Base-by-base conservation (phyloP, 306 rosid genomes). In the Astragalus glycyphyllos region DNA sequence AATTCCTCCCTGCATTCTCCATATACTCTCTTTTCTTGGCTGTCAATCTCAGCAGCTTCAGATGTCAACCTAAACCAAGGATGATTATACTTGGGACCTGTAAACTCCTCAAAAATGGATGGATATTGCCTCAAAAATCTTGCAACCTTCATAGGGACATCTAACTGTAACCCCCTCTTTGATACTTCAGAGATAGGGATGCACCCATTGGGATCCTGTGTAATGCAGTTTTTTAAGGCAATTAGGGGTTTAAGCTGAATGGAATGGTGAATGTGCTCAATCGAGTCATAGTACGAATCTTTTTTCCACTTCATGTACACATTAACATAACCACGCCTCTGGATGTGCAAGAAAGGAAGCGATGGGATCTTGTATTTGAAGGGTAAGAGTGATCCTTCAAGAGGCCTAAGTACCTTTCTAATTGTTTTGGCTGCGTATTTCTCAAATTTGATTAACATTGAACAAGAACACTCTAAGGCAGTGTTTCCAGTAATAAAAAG, bases 241-340 rank as follows among this genome's bases (percentile, higher is more conserved):
- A 85, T 45, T 9, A 90, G 12, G 47, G 98, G 87, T 65, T 90
- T 86, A 31, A 93, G 94, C n/a, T 68, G 75, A 38, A 78, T 59
- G 69, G 98, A 88, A 53, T 71, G 77, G 79, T 84, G 85, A 74
- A 93, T 85, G 56, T 88, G 90, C 58, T 90, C 90, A 35, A 93
- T 76, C 7, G 86, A 78, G 58, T 93, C 97, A 71, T 82, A 90
- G 75, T 81, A 88, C 0, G 84, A 61, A 58, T 93, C 98, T 66
- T 90, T 85, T 81, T 90, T 93, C 96, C 98, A 90, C 71, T 88
- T 85, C 98, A 90, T 90, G 74, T 87, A 90, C 47, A 93, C 96
- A 81, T 93, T 82, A 26, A 93, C 98, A 37, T 88, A 93, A 80
- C 64, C 65, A 57, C 47, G 65, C 13, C 75, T 81, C 77, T 79